These are phyloP conservation scores for Croton laevigatus DNA, from an alignment of 441 rosid species.

Conservation along the genomic window DNA sequence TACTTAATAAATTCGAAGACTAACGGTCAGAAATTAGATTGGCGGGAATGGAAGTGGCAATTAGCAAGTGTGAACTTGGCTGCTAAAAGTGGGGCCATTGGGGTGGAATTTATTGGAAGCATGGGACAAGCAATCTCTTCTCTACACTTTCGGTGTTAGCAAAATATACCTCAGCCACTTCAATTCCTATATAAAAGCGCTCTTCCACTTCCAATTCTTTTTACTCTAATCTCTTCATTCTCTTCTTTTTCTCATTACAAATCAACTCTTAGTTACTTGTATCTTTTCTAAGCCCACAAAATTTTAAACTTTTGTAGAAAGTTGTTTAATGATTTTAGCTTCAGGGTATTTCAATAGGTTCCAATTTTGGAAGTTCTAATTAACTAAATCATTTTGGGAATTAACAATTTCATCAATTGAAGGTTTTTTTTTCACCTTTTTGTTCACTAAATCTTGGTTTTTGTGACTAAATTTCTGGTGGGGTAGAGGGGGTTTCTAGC, in stretches of 20 bases:
- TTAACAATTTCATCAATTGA: no score
- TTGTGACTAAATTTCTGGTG: conserved; percentile 14
- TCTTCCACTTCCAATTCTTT: conserved; percentile 24
- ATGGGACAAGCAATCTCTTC: conserved; percentile 51
- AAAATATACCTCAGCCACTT: conserved; percentile 13
- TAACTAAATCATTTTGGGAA: neutral
- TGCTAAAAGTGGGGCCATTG: conserved; percentile 43
- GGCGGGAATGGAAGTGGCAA: conserved; percentile 34
- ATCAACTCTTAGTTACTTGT: neutral
- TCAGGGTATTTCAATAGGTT: conserved; percentile 27
- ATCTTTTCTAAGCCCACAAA: conserved; percentile 6
- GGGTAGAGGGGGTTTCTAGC: conserved; percentile 18
- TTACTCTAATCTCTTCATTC: conserved; percentile 32
- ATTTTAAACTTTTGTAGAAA: conserved; percentile 2
- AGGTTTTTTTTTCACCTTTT: no score
- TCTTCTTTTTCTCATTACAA: conserved; percentile 2
- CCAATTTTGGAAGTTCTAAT: conserved; percentile 30
- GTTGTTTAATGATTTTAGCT: conserved; percentile 28
- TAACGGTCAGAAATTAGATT: conserved; percentile 27
- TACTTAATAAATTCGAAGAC: neutral
- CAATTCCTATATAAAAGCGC: conserved; percentile 33
- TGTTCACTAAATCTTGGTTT: conserved; percentile 8
- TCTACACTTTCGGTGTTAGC: conserved; percentile 58
- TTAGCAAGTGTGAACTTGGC: conserved; percentile 29
- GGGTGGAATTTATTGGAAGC: conserved; percentile 56